phyloP scores from a whole-genome alignment of 106 monocot species.

The Dendrobium nobile region DNA sequence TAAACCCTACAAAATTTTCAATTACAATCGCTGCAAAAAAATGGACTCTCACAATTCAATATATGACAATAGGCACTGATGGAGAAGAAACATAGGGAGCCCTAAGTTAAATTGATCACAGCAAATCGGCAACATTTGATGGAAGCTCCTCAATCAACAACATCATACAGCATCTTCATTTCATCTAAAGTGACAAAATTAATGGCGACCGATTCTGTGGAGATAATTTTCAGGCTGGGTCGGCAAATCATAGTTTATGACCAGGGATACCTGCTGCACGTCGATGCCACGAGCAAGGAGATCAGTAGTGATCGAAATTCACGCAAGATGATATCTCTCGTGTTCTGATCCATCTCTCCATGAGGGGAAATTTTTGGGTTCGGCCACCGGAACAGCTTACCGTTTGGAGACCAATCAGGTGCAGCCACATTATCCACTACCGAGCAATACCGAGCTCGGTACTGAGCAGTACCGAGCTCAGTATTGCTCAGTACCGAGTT shows the following conservation, averaged over 20 bases:
- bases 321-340: conserved; percentile 4
- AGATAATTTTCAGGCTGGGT: conserved; percentile 4
- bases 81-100: neutral
- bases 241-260: conserved; percentile 4
- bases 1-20: neutral
- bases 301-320: conserved; percentile 3
- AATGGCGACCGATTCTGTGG: neutral
- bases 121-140: neutral
- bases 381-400: too few species aligned
- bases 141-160: conserved; percentile 7
- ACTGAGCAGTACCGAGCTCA: too few species aligned
- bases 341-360: conserved; percentile 8
- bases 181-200: neutral
- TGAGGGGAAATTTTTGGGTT: neutral
- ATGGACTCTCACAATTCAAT: too few species aligned
- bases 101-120: neutral
- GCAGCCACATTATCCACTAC: too few species aligned
- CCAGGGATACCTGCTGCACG: neutral
- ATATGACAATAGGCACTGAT: too few species aligned
- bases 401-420: too few species aligned
- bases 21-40: neutral
- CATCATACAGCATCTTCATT: neutral
- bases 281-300: neutral
- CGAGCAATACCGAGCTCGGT: too few species aligned
- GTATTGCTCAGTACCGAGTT: too few species aligned